Evolutionary conservation across 495 filamentous ascomycete species (phyloP).

Genomic region (Friedmanniomyces simplex): DNA sequence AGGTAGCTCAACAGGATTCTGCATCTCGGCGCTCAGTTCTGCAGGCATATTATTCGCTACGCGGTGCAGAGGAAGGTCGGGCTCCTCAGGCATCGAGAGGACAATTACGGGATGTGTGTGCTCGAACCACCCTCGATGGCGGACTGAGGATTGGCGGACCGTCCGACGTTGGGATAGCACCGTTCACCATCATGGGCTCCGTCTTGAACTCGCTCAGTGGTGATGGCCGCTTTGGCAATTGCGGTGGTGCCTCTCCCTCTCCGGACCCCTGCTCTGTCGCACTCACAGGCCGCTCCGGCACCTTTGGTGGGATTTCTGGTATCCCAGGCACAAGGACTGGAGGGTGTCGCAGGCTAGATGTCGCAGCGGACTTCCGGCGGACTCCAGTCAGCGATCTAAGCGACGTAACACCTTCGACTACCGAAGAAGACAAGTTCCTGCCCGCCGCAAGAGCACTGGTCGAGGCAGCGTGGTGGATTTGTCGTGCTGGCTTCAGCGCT

Average conservation of each 20-base stretch:
- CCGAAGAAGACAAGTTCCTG: neutral
- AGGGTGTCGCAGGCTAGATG: neutral
- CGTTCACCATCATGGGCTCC: neutral
- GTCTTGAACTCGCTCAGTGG: neutral
- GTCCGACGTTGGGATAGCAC: neutral
- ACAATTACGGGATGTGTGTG: neutral
- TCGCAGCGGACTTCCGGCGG: neutral
- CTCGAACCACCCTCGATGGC: neutral
- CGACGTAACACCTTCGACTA: neutral
- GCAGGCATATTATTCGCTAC: neutral
- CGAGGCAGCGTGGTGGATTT: neutral
- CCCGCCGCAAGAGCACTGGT: neutral
- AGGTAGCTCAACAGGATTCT: neutral
- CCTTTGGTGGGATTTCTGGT: neutral
- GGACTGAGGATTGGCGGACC: neutral
- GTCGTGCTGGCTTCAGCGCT: neutral
- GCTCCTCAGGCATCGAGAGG: neutral
- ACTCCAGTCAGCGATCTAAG: neutral
- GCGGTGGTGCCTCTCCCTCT: neutral
- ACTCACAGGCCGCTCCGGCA: neutral
- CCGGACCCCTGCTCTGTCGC: neutral
- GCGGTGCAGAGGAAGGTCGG: neutral
- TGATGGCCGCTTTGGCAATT: neutral
- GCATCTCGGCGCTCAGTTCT: neutral
- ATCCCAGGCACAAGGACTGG: neutral